phyloP scores from a whole-genome alignment of 2,329 filamentous ascomycete species.

The Gyromitra esculenta region DNA sequence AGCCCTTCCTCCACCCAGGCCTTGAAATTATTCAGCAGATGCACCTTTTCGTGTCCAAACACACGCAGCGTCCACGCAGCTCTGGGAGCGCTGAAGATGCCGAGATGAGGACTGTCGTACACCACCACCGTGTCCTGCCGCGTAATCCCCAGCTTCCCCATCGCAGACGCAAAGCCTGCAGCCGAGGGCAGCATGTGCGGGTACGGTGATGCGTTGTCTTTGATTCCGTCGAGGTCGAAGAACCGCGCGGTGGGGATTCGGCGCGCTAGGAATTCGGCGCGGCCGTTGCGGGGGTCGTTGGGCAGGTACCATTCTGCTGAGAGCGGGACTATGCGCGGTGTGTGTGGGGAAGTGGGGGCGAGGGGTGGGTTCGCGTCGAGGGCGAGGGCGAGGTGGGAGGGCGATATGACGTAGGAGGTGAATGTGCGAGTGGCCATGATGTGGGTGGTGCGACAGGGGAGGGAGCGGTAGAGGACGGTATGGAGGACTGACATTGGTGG shows the following conservation, averaged over 20 bases:
- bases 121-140: constrained; percentile 91
- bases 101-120: constrained; percentile 89
- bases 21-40: constrained; percentile 94
- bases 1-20: constrained; percentile 87
- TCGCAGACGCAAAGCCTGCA: constrained; percentile 82
- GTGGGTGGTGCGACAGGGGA: neutral
- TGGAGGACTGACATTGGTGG: neutral
- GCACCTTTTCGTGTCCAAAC: constrained; percentile 88
- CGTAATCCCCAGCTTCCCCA: constrained; percentile 87
- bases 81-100: constrained; percentile 91
- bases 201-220: constrained; percentile 86
- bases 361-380: constrained; percentile 82
- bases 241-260: constrained; percentile 91
- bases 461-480: constrained; percentile 1
- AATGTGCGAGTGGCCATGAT: constrained; percentile 65
- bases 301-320: constrained; percentile 97
- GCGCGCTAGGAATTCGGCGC: constrained; percentile 78
- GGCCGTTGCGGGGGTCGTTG: constrained; percentile 83
- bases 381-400: constrained; percentile 80
- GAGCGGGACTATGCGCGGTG: constrained; percentile 81
- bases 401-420: constrained; percentile 85
- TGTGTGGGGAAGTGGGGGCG: constrained; percentile 72
- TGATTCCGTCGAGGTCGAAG: constrained; percentile 93
- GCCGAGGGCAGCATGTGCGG: constrained; percentile 94
- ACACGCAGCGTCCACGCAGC: constrained; percentile 92